Conservation (phyloP, 1,284 basidiomycete genomes). For the Pseudozyma hubeiensis region DNA sequence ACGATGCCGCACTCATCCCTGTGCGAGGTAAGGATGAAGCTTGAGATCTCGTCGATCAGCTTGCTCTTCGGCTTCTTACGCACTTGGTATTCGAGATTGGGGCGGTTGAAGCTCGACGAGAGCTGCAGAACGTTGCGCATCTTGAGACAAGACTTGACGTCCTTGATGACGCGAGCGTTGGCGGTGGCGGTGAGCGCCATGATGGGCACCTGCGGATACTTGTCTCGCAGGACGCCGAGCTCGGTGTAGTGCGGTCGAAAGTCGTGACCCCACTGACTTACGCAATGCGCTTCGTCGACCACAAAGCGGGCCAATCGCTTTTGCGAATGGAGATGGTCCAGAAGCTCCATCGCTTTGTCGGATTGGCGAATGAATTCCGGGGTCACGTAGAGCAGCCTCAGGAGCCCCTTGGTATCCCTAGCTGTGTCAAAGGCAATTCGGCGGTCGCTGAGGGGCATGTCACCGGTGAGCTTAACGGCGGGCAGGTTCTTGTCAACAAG, state of each 20-base stretch:
- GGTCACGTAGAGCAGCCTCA: constrained; percentile 86
- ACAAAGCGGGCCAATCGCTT: constrained; percentile 86
- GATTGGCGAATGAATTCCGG: constrained; percentile 78
- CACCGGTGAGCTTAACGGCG: constrained; percentile 79
- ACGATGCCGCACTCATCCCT: constrained; percentile 82
- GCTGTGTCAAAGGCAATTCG: constrained; percentile 71
- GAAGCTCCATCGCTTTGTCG: constrained; percentile 72
- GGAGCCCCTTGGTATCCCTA: constrained; percentile 69
- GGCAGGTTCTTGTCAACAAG: constrained; percentile 78
- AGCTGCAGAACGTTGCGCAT: constrained; percentile 71
- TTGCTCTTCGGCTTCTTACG: constrained; percentile 73
- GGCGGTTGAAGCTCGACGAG: constrained; percentile 89
- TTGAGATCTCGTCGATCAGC: constrained; percentile 76
- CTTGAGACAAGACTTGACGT: constrained; percentile 80
- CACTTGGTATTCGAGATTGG: constrained; percentile 85
- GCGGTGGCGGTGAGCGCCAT: constrained; percentile 98
- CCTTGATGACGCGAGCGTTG: constrained; percentile 79
- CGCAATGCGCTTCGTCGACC: constrained; percentile 95
- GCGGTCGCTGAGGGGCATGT: constrained; percentile 71
- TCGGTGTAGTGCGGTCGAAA: constrained; percentile 75
- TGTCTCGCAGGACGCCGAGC: constrained; percentile 77
- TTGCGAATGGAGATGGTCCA: constrained; percentile 75
- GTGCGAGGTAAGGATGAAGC: constrained; percentile 77
- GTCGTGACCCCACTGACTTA: constrained; percentile 83
- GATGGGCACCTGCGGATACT: constrained; percentile 84